phyloP scores from a whole-genome alignment of 108 stramenopile species.

The Fistulifera pelliculosa region DNA sequence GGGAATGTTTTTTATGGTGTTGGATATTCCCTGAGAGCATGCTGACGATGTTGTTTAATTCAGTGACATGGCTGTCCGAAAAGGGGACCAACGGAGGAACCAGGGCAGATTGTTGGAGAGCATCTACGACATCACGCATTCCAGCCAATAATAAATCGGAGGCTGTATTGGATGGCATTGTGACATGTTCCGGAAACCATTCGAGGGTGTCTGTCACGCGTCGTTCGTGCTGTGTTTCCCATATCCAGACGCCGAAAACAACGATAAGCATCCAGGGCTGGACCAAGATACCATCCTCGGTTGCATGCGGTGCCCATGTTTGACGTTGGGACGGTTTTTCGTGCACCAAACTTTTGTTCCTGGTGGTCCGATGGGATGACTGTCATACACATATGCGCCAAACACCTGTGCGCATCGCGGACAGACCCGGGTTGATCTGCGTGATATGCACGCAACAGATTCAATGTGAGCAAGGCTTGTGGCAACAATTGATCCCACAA shows the following conservation, averaged over 20 bases:
- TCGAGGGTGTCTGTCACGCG: conserved; percentile 16
- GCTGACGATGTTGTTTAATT: background rate
- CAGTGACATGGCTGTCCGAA: background rate
- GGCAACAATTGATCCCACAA: conserved; percentile 26
- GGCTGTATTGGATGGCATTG: conserved; percentile 8
- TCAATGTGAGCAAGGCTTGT: conserved; percentile 31
- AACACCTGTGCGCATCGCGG: background rate
- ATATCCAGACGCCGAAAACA: conserved; percentile 11
- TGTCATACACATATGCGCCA: conserved; percentile 21
- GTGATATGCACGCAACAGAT: conserved; percentile 23
- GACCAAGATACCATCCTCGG: conserved; percentile 29
- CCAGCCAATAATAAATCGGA: conserved; percentile 1
- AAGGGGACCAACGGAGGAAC: background rate
- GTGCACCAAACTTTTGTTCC: conserved; percentile 28
- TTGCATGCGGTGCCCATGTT: conserved; percentile 16
- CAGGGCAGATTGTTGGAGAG: background rate
- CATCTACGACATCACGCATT: background rate
- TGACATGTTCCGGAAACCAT: conserved; percentile 16
- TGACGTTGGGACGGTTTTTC: conserved; percentile 10
- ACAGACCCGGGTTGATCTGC: conserved; percentile 22
- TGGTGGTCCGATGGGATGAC: conserved; percentile 32
- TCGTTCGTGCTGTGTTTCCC: conserved; percentile 7
- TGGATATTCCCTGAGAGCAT: no score
- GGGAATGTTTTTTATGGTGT: no score
- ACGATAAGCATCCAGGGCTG: conserved; percentile 20